Evolutionary conservation across 2,329 filamentous ascomycete genomes (phyloP).

Genomic region (Sporothrix curviconia): DNA sequence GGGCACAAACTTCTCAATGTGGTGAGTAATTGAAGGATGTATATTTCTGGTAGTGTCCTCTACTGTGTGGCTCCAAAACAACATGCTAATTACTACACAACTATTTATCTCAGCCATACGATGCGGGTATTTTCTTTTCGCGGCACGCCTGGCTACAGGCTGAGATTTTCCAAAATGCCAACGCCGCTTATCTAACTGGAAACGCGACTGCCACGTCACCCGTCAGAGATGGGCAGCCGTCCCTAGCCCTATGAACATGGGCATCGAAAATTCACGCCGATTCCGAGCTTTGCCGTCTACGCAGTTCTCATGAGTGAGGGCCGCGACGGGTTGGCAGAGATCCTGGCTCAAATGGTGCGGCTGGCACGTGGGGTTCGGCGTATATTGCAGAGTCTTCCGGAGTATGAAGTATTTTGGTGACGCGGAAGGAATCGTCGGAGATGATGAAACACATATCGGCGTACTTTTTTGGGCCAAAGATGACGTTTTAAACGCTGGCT

Average conservation of each 20-base stretch:
- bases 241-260: slow-evolving; percentile 78
- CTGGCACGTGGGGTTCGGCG: slow-evolving; percentile 62
- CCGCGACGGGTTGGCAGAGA: slow-evolving; percentile 56
- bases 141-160: slow-evolving; percentile 52
- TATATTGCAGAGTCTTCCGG: slow-evolving; percentile 53
- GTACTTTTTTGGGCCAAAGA: slow-evolving; percentile 73
- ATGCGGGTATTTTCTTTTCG: slow-evolving; percentile 84
- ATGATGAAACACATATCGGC: slow-evolving; percentile 55
- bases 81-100: neutral
- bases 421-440: slow-evolving; percentile 20
- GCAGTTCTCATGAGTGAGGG: slow-evolving; percentile 72
- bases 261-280: slow-evolving; percentile 83
- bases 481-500: slow-evolving; percentile 51
- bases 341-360: slow-evolving; percentile 65
- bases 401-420: slow-evolving; percentile 62
- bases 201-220: slow-evolving; percentile 13
- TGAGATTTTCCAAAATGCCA: slow-evolving; percentile 72
- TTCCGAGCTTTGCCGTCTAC: slow-evolving; percentile 91
- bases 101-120: slow-evolving; percentile 59
- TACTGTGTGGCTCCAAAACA: neutral
- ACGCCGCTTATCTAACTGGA: slow-evolving; percentile 66
- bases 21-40: slow-evolving; percentile 35
- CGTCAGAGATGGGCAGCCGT: slow-evolving; percentile 22
- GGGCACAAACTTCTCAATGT: slow-evolving; percentile 92
- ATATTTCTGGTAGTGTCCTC: neutral